phyloP scores from a whole-genome alignment of 192 early-diverging fungal genomes.

The Backusella psychrophila region DNA sequence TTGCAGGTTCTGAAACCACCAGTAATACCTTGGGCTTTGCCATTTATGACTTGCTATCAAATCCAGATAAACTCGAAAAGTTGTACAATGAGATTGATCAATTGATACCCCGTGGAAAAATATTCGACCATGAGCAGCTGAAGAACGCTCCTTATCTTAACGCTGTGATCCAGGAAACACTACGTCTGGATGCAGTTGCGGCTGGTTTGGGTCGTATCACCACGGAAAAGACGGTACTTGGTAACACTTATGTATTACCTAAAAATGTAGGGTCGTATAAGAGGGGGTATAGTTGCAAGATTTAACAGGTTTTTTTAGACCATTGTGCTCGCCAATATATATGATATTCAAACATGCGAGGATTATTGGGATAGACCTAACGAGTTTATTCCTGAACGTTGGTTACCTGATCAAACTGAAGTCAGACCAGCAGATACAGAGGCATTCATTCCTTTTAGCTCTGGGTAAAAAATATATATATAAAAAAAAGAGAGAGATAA shows the following conservation, averaged over 20 bases:
- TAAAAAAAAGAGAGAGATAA: no score
- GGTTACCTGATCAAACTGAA: conserved; percentile 15
- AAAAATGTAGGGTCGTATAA: conserved; percentile 25
- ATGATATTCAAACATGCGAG: conserved; percentile 13
- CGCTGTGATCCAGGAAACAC: conserved; percentile 53
- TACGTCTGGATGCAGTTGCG: conserved; percentile 42
- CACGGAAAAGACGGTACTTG: conserved; percentile 36
- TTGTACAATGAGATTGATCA: conserved; percentile 27
- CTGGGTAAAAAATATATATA: conserved; percentile 36
- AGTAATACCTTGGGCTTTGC: conserved; percentile 29
- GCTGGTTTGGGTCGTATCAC: conserved; percentile 39
- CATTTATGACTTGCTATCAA: conserved; percentile 22
- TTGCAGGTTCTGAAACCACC: conserved; percentile 35
- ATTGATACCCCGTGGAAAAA: background rate
- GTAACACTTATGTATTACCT: conserved; percentile 38
- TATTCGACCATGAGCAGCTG: conserved; percentile 32
- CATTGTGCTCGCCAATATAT: background rate
- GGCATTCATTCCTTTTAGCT: conserved; percentile 49
- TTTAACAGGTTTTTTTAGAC: background rate
- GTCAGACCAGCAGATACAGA: conserved; percentile 29
- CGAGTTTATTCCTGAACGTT: conserved; percentile 34
- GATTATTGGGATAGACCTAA: conserved; percentile 24
- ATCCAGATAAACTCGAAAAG: conserved; percentile 3
- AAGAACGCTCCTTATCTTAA: conserved; percentile 46
- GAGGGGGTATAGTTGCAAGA: background rate